Conservation (phyloP, 495 filamentous ascomycete genomes). For the Neurospora sp. region DNA sequence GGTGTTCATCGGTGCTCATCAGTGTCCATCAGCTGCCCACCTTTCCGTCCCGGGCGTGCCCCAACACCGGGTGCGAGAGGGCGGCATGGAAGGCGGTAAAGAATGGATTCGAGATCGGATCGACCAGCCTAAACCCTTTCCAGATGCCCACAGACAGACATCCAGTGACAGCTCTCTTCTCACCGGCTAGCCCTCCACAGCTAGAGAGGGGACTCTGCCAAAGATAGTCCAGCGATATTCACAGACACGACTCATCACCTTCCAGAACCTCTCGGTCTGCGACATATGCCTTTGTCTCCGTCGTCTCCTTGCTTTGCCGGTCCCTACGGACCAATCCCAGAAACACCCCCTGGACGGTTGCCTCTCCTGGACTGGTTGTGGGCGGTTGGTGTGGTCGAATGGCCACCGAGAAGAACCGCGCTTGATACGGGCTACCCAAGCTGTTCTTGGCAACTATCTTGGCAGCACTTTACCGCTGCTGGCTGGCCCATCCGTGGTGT, state of each 20-base stretch:
- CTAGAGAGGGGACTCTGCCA: neutral
- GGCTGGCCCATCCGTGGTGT: neutral
- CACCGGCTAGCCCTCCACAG: neutral
- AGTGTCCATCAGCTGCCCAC: neutral
- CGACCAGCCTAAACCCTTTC: neutral
- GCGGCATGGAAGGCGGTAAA: neutral
- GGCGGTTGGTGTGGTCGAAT: neutral
- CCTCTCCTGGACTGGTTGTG: neutral
- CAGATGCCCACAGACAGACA: neutral
- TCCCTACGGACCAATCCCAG: neutral
- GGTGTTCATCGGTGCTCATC: neutral
- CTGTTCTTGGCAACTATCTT: slow-evolving; percentile 1
- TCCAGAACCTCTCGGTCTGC: neutral
- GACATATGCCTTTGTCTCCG: neutral
- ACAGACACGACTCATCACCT: neutral
- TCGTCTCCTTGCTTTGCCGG: neutral
- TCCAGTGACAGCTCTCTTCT: neutral
- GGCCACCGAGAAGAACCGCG: slow-evolving; percentile 19
- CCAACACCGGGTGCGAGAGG: neutral
- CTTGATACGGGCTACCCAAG: slow-evolving; percentile 11
- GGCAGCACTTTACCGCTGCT: neutral
- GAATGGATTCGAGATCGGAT: neutral
- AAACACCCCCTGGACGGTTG: neutral
- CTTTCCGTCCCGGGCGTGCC: neutral
- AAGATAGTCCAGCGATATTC: neutral